Base-by-base conservation (phyloP, 2,329 filamentous ascomycete species). In the Pyrenochaeta sp. region DNA sequence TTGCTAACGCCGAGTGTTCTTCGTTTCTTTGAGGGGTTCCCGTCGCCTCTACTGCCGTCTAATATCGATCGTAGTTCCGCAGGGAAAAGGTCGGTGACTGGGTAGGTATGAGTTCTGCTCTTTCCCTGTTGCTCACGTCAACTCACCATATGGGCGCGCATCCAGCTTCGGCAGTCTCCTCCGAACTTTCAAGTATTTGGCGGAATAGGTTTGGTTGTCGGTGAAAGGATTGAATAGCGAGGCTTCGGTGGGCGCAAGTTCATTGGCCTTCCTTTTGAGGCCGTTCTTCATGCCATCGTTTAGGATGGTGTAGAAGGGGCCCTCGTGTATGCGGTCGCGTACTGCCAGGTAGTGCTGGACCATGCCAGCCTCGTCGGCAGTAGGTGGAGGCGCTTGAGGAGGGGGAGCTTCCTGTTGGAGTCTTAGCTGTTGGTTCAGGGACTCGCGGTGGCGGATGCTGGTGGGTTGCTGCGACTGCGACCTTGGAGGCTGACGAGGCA, bases 171-270 rank as follows among this genome's bases (percentile, higher is more conserved):
- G 87, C 9, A 88, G 68, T 22, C 78, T 81, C 58, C 85, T 78
- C 64, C 82, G 81, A 66, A 85, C 85, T 62, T 84, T 86, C 54
- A 83, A 77, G 72, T 87, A 88, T 67, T 82, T 84, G 52, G 84
- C 80, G 15, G 83, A 83, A 69, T 87, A 89, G 0, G 85, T 86
- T 39, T 84, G 84, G 74, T 88, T 88, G 54, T 85, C 85, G 43
- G 83, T 81, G 67, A 89, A 89, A 1, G 87, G 85, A 71, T 89
- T 85, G 67, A 88, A 85, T 0, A 77, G 66, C 12, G 69, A 67
- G 7, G 68, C 68, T 42, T 75, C 72, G 44, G 73, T 72, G 12
- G 73, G 69, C n/a, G 67, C 69, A 22, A 82, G 81, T 58, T 79
- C 72, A 50, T 62, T 69, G 30, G 65, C 71, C 46, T 72, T 76